Percentiles rank a stretch among this genome's conserved stretches.
These are phyloP conservation scores for Fusarium paranaense DNA, from an alignment of 2,329 filamentous ascomycete genomes.

Conservation along the genomic window DNA sequence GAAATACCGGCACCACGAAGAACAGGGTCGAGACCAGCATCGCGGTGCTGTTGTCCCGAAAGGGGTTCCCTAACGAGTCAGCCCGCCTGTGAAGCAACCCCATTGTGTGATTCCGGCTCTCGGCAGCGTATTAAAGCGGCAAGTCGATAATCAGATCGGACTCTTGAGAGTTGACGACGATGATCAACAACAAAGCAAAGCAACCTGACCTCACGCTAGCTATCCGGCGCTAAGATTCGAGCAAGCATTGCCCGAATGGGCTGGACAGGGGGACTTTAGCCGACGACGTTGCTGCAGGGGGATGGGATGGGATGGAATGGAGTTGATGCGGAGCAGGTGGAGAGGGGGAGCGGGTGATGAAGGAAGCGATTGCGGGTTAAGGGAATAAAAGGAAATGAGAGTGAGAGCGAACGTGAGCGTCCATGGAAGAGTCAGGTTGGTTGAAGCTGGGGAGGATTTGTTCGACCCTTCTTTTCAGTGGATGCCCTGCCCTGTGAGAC, in stretches of 20 bases:
- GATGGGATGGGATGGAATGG: neutral
- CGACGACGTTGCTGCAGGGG: neutral
- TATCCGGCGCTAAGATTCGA: neutral
- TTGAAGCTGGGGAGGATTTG: neutral
- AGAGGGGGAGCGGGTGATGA: neutral
- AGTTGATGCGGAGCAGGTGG: neutral
- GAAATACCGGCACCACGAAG: slow-evolving; percentile 20
- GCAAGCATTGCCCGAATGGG: neutral
- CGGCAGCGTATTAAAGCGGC: neutral
- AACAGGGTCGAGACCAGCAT: slow-evolving; percentile 26
- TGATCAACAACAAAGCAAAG: neutral
- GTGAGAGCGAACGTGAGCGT: neutral
- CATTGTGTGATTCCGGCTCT: slow-evolving; percentile 13
- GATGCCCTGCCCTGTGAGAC: neutral
- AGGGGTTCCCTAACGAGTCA: neutral
- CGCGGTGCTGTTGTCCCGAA: slow-evolving; percentile 5
- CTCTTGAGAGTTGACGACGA: neutral
- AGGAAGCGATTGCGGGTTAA: neutral
- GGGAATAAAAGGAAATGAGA: neutral
- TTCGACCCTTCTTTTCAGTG: neutral
- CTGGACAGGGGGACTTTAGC: neutral
- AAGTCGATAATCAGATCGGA: neutral
- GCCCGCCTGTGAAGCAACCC: slow-evolving; percentile 13
- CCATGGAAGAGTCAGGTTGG: neutral
- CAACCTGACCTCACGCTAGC: neutral